Evolutionary conservation across 2,329 filamentous ascomycete species (phyloP).

Genomic region (Phialemonium atrogriseum): DNA sequence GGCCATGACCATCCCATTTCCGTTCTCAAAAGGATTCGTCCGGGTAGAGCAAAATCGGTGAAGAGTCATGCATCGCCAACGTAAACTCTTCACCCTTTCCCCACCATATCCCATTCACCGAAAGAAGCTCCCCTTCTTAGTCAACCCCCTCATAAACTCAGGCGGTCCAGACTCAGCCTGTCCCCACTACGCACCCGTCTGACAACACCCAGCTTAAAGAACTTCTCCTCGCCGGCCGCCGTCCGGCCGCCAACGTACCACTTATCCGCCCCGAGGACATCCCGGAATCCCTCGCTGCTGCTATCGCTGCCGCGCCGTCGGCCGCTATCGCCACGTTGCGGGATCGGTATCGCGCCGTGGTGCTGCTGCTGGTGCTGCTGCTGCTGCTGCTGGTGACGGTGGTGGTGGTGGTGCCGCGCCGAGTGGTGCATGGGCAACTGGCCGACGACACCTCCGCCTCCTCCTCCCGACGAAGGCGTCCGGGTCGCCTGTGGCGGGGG

Average conservation of each 20-base stretch:
- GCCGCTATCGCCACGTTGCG: conserved; percentile 15
- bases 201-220: conserved; percentile 74
- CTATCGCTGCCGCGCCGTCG: conserved; percentile 64
- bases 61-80: too few species aligned
- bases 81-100: too few species aligned
- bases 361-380: conserved; percentile 16
- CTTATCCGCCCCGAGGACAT: conserved; percentile 64
- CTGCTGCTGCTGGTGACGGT: too few species aligned
- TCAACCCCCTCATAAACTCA: conserved; percentile 53
- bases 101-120: too few species aligned
- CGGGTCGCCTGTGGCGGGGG: not conserved
- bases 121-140: not conserved
- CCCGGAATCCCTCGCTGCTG: conserved; percentile 66
- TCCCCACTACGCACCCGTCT: conserved; percentile 66
- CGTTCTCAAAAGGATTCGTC: too few species aligned
- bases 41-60: too few species aligned
- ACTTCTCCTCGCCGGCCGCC: conserved; percentile 68
- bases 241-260: conserved; percentile 77
- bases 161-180: conserved; percentile 62
- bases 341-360: conserved; percentile 29
- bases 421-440: conserved; percentile 20
- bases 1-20: too few species aligned
- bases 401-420: conserved; percentile 7
- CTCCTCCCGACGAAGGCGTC: conserved; percentile 8
- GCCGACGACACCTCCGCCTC: conserved; percentile 16